Base-by-base conservation (phyloP, 2,329 filamentous ascomycete genomes). In the Cordyceps javanica region DNA sequence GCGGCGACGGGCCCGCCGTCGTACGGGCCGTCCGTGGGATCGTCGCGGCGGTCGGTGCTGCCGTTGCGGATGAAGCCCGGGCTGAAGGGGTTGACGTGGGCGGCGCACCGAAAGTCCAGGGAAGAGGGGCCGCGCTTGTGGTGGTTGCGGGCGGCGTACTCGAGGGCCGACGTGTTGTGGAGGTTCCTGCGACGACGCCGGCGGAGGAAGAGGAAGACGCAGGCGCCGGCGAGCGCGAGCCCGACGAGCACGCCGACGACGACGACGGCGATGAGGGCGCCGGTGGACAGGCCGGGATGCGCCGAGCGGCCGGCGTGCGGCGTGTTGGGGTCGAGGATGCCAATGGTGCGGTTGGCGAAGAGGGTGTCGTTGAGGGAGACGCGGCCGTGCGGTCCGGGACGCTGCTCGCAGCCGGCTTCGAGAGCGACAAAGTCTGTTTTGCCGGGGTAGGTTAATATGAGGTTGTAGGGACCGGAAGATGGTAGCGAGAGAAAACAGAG, bases 371-470 rank as follows among this genome's bases (percentile, higher is more conserved):
- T 77, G 42, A 80, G 71, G 5, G 70, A 68, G 25, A 80, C 53
- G 30, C 68, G 52, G 2, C 60, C 65, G 2, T 72, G 72, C 1
- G 70, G 60, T 0, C 69, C 59, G 0, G 79, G 78, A 32, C 73
- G 70, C 60, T 82, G 78, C 36, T 70, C 66, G 61, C 81, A 83
- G 46, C 76, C 80, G 3, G 79, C 78, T 61, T 77, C 70, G 4
- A 83, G 70, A 9, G 80, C 79, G 5, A 79, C 66, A 50, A 83
- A 70, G 60, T 77, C 79, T 82, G 36, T 2, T 77, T 79, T 81
- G 36, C 2, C 11, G n/a, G 9, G 7, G 14, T 3, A 45, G 11
- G 51, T 38, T 38, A 38, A n/a, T n/a, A n/a, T n/a, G n/a, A n/a
- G n/a, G 36, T 16, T 19, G 16, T 10, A 6, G 36, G 7, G 16